These are phyloP conservation scores for Cladophialophora immunda DNA, from an alignment of 2,329 filamentous ascomycete genomes.

Conservation along the genomic window DNA sequence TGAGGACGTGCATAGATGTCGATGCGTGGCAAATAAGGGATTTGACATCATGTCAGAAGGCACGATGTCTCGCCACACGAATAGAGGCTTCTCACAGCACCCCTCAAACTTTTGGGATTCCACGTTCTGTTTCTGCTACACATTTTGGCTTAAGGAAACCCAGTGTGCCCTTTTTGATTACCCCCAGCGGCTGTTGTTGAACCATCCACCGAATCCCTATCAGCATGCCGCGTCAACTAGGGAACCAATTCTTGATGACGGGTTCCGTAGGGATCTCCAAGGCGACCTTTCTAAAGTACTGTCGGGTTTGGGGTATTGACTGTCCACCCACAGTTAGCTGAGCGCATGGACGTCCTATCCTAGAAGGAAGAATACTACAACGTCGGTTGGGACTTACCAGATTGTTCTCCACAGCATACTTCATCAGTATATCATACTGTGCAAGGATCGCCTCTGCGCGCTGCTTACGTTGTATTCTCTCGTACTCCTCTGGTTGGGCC, in stretches of 20 bases:
- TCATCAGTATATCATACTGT: constrained; percentile 45
- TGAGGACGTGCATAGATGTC: not conserved
- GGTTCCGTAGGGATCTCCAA: constrained; percentile 31
- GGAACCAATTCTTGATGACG: constrained; percentile 40
- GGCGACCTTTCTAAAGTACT: constrained; percentile 40
- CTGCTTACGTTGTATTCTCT: constrained; percentile 21
- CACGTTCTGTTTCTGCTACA: not conserved
- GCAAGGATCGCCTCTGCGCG: constrained; percentile 27
- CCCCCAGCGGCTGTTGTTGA: not conserved
- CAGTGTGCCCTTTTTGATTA: not conserved
- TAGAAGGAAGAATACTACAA: not conserved
- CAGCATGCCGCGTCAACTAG: constrained; percentile 1
- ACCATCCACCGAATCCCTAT: not conserved
- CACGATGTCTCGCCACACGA: not conserved
- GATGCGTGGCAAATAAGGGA: not conserved
- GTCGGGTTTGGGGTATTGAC: constrained; percentile 38
- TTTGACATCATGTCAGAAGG: not conserved
- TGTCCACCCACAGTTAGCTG: constrained; percentile 15
- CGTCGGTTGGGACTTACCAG: constrained; percentile 43
- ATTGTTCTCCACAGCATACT: constrained; percentile 50
- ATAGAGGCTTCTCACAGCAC: not conserved
- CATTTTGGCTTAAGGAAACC: not conserved
- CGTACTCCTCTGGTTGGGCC: constrained; percentile 9
- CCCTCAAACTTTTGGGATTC: not conserved
- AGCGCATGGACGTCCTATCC: not conserved